These are phyloP conservation scores for Funneliformis mosseae DNA, from an alignment of 192 early-diverging fungal genomes.

Conservation along the genomic window DNA sequence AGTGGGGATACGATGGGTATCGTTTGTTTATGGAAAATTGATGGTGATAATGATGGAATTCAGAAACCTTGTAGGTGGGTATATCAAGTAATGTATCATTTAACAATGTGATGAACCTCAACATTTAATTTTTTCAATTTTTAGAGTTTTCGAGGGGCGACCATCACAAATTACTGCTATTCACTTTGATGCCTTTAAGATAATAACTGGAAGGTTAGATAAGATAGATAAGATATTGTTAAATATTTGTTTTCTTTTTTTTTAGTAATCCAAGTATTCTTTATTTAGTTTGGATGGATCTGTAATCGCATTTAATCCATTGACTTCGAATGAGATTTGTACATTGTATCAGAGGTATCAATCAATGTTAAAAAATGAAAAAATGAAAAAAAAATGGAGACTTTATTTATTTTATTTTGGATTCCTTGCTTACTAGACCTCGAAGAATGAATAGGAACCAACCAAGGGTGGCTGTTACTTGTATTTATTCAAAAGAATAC, in stretches of 20 bases:
- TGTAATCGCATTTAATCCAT: not conserved
- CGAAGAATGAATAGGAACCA: not conserved
- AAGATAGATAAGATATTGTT: not conserved
- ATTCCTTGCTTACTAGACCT: not conserved
- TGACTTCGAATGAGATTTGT: not conserved
- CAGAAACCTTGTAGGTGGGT: not conserved
- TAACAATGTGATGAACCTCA: not conserved
- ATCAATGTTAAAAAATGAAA: too few relatives aligned
- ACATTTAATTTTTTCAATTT: not conserved
- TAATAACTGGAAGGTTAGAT: slow-evolving; percentile 39
- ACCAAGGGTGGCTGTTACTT: not conserved
- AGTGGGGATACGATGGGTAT: slow-evolving; percentile 52
- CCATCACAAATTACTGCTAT: slow-evolving; percentile 36
- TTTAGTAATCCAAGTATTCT: not conserved
- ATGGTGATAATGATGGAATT: slow-evolving; percentile 10
- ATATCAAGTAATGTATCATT: not conserved
- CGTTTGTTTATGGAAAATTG: slow-evolving; percentile 50
- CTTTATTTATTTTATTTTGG: not conserved
- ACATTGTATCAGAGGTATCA: not conserved
- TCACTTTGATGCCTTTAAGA: slow-evolving; percentile 42
- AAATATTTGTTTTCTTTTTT: not conserved
- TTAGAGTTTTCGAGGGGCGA: slow-evolving; percentile 34
- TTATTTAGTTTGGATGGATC: not conserved
- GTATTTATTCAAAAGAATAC: slow-evolving; percentile 7
- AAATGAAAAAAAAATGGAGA: too few relatives aligned